phyloP scores from a whole-genome alignment of 2,329 filamentous ascomycete genomes.

The Aspergillus terreus region DNA sequence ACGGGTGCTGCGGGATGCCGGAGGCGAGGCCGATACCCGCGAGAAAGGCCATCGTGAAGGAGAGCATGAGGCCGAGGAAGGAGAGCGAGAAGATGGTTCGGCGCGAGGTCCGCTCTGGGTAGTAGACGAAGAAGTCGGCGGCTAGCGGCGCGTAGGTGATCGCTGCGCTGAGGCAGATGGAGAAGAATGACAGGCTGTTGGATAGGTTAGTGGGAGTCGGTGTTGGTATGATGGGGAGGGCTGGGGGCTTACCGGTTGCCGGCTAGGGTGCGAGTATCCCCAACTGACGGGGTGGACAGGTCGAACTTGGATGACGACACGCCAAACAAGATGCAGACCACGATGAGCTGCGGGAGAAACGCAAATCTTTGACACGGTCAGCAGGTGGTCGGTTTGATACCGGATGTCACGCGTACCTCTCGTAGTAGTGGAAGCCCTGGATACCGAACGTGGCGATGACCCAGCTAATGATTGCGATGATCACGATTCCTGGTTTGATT shows the following conservation, averaged over 20 bases:
- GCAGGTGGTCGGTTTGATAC: conserved; percentile 3
- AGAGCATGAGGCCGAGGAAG: conserved; percentile 53
- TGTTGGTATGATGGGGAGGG: no score
- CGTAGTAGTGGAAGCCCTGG: conserved; percentile 64
- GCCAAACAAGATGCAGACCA: conserved; percentile 60
- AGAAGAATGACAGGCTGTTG: conserved; percentile 62
- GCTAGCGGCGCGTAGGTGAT: conserved; percentile 61
- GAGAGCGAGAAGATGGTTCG: conserved; percentile 56
- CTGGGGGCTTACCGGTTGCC: conserved; percentile 40
- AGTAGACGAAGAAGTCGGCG: conserved; percentile 68
- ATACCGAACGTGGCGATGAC: conserved; percentile 65
- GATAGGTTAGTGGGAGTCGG: background rate
- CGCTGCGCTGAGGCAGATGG: conserved; percentile 61
- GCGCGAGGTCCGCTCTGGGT: conserved; percentile 51
- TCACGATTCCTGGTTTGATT: conserved; percentile 49
- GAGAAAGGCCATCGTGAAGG: conserved; percentile 60
- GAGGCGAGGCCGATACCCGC: conserved; percentile 61
- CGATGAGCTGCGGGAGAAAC: conserved; percentile 61
- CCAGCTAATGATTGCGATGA: conserved; percentile 61
- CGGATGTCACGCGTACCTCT: conserved; percentile 44
- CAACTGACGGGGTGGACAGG: conserved; percentile 47
- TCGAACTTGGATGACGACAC: conserved; percentile 60
- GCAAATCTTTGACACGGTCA: conserved; percentile 49
- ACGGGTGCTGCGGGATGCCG: conserved; percentile 49
- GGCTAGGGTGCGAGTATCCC: conserved; percentile 49